phyloP scores from a whole-genome alignment of 768 basidiomycete species.

The Hypholoma fasciculare region DNA sequence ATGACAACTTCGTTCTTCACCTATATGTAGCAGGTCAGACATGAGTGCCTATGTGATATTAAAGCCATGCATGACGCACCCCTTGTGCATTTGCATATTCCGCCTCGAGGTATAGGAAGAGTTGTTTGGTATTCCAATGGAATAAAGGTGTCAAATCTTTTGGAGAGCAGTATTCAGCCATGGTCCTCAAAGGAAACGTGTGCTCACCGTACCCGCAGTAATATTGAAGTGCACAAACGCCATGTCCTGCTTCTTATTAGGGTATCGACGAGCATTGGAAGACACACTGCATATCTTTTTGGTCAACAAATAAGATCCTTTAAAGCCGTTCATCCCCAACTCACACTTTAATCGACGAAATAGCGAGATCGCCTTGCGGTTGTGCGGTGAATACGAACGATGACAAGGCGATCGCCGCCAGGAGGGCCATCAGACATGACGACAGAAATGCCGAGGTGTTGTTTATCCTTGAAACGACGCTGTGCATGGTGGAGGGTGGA shows the following conservation, averaged over 20 bases:
- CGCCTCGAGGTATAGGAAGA: constrained; percentile 85
- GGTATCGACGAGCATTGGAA: constrained; percentile 52
- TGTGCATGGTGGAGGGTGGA: constrained; percentile 55
- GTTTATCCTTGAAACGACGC: constrained; percentile 67
- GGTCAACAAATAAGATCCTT: background rate
- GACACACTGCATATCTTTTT: constrained; percentile 27
- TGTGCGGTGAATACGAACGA: constrained; percentile 64
- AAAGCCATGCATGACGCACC: constrained; percentile 43
- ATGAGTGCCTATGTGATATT: background rate
- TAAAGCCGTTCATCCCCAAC: constrained; percentile 21
- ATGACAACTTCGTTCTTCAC: constrained; percentile 65
- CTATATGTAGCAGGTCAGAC: constrained; percentile 8
- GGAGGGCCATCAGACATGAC: constrained; percentile 70
- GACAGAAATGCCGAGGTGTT: constrained; percentile 74
- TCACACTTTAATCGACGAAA: constrained; percentile 78
- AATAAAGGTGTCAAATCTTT: constrained; percentile 83
- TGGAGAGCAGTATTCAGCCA: background rate
- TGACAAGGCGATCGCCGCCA: constrained; percentile 71
- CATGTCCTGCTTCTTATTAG: constrained; percentile 67
- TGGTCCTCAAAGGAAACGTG: background rate
- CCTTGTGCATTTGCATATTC: constrained; percentile 77
- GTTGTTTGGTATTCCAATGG: constrained; percentile 96
- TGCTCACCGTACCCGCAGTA: constrained; percentile 60
- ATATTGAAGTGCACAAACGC: constrained; percentile 83
- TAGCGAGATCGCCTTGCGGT: constrained; percentile 55